These are phyloP conservation scores for Podaxis mareebaensis DNA, from an alignment of 768 basidiomycete genomes.

Conservation along the genomic window DNA sequence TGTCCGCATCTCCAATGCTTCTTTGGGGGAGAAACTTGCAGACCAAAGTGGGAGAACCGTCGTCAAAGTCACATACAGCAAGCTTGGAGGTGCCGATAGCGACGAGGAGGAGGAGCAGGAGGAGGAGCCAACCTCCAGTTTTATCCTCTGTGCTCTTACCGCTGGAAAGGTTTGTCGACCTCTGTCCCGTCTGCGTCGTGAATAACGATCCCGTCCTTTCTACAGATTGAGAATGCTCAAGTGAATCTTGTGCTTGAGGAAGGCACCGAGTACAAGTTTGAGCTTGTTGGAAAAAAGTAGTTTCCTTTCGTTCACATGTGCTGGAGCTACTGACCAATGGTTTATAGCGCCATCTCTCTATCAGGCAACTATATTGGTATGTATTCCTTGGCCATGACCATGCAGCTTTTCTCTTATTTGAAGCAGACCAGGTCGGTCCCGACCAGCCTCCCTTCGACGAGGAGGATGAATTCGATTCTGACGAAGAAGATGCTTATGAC, in stretches of 20 bases:
- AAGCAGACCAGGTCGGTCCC: slow-evolving; percentile 50
- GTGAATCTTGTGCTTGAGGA: slow-evolving; percentile 72
- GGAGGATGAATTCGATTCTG: slow-evolving; percentile 47
- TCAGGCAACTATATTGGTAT: slow-evolving; percentile 85
- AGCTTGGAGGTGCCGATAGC: slow-evolving; percentile 34
- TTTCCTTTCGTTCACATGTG: slow-evolving; percentile 6
- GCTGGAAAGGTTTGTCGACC: slow-evolving; percentile 66
- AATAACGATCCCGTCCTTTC: slow-evolving; percentile 9
- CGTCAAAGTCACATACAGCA: slow-evolving; percentile 64
- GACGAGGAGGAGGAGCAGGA: slow-evolving; percentile 49
- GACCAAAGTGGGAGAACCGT: slow-evolving; percentile 63
- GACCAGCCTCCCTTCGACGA: slow-evolving; percentile 50
- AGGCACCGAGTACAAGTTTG: slow-evolving; percentile 65
- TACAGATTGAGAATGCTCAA: slow-evolving; percentile 74
- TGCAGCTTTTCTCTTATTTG: slow-evolving; percentile 3
- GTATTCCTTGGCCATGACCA: slow-evolving; percentile 18
- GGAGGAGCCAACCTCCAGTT: slow-evolving; percentile 34
- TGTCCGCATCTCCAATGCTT: slow-evolving; percentile 79
- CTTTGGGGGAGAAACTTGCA: slow-evolving; percentile 71
- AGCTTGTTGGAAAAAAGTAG: slow-evolving; percentile 82
- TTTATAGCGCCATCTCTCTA: slow-evolving; percentile 65
- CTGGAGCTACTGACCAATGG: slow-evolving; percentile 16
- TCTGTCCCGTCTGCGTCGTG: background rate
- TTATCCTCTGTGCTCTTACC: slow-evolving; percentile 77
- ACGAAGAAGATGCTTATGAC: slow-evolving; percentile 60